A percentile compares a stretch with the other conserved stretches of the same genome.
These are phyloP conservation scores for Paramyrothecium roridum DNA, from an alignment of 2,329 filamentous ascomycete genomes.

Conservation along the genomic window DNA sequence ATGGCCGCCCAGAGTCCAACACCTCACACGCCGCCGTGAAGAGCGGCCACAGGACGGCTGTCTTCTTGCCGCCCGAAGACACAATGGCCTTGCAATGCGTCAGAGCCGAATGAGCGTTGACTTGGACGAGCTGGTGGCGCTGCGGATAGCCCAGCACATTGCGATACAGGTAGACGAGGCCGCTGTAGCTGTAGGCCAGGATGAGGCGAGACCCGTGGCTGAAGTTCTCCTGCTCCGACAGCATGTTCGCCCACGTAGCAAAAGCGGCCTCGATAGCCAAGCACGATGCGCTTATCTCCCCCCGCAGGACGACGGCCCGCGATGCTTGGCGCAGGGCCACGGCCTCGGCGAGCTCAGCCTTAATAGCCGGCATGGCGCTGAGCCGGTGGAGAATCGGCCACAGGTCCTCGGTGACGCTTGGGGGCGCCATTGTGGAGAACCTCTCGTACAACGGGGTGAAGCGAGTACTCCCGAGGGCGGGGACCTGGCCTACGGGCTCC, in stretches of 20 bases:
- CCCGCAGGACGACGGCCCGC: neutral
- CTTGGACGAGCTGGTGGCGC: neutral
- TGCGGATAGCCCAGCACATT: neutral
- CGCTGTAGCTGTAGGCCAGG: constrained; percentile 1
- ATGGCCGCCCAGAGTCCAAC: neutral
- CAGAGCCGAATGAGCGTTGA: neutral
- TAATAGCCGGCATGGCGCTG: neutral
- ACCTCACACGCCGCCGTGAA: constrained; percentile 1
- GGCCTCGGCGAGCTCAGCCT: neutral
- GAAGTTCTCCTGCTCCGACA: neutral
- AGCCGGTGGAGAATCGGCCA: constrained; percentile 1
- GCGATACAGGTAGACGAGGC: constrained; percentile 1
- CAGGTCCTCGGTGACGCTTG: neutral
- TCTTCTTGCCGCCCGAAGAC: neutral
- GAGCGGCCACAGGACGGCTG: neutral
- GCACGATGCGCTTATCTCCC: neutral
- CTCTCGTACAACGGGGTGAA: neutral
- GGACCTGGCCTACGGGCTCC: neutral
- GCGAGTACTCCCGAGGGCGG: neutral
- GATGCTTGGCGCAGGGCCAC: neutral
- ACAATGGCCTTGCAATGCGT: neutral
- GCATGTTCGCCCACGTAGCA: neutral
- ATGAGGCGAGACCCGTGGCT: neutral
- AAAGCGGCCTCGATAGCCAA: constrained; percentile 1
- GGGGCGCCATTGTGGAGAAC: neutral